These are phyloP conservation scores for Geosiphon pyriformis DNA, from an alignment of 192 early-diverging fungal species.

Conservation along the genomic window DNA sequence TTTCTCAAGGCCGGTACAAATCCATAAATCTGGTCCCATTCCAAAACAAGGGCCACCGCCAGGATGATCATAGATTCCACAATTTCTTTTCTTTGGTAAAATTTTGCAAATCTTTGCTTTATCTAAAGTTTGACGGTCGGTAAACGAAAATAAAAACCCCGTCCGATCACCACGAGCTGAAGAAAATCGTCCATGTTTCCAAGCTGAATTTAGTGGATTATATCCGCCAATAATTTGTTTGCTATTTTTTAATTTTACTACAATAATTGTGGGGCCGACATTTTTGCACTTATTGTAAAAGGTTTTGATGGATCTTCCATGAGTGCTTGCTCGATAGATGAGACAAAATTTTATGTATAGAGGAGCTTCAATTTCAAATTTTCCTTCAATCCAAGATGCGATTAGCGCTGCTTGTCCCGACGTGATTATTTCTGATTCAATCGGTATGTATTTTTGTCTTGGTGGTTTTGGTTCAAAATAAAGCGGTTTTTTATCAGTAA, in stretches of 20 bases:
- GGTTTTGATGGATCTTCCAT: background rate
- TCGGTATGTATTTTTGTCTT: background rate
- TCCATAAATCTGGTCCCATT: constrained; percentile 10
- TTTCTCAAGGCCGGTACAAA: background rate
- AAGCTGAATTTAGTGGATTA: background rate
- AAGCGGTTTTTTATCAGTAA: background rate
- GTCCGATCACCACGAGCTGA: background rate
- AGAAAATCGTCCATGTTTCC: background rate
- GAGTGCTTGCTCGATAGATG: background rate
- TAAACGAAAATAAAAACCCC: background rate
- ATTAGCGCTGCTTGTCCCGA: background rate
- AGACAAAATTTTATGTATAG: background rate
- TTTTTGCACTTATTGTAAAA: background rate
- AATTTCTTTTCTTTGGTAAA: background rate
- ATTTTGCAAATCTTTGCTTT: background rate
- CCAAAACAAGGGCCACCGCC: constrained; percentile 13
- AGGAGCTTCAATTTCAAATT: background rate
- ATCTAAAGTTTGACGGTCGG: background rate
- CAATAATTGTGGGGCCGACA: background rate
- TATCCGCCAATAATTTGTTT: background rate
- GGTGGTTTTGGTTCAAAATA: background rate
- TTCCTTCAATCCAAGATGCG: background rate
- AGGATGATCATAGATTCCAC: constrained; percentile 13
- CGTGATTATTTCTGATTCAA: background rate
- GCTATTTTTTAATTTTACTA: background rate